Evolutionary conservation across 805 yeast genomes (phyloP).

Genomic region (Saccharomycopsis fibuligera): DNA sequence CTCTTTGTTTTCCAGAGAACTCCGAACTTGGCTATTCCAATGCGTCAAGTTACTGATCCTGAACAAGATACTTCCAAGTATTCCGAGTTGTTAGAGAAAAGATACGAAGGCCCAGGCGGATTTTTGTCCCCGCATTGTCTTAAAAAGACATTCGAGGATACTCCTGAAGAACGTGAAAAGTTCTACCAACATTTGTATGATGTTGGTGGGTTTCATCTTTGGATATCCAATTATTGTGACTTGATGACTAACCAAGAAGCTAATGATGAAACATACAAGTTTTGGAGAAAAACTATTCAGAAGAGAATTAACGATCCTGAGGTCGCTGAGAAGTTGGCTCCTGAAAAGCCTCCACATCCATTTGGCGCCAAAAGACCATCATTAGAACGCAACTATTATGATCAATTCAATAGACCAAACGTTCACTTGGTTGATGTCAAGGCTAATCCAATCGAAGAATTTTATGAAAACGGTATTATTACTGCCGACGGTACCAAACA

Average conservation of each 20-base stretch:
- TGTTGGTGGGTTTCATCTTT: conserved; percentile 27
- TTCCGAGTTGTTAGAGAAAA: conserved; percentile 14
- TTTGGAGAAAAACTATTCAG: conserved; percentile 19
- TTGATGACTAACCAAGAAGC: conserved; percentile 17
- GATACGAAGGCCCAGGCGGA: conserved; percentile 24
- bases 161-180: conserved; percentile 21
- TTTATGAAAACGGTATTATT: conserved; percentile 21
- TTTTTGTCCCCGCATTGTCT: not conserved
- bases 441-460: conserved; percentile 19
- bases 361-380: conserved; percentile 23
- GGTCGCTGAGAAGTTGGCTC: conserved; percentile 20
- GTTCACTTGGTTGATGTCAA: conserved; percentile 25
- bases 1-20: conserved; percentile 23
- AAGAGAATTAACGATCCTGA: conserved; percentile 21
- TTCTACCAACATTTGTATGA: conserved; percentile 23
- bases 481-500: conserved; percentile 17
- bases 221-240: conserved; percentile 25
- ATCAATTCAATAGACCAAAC: conserved; percentile 20
- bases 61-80: conserved; percentile 3
- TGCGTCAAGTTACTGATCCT: conserved; percentile 15
- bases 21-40: conserved; percentile 24
- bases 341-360: conserved; percentile 21
- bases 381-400: conserved; percentile 22
- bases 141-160: conserved; percentile 21
- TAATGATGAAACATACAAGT: conserved; percentile 21